A percentile compares a stretch with the other conserved stretches of the same genome.
Evolutionary conservation across 495 filamentous ascomycete genomes (phyloP).

Genomic region (Schizothecium vesticola): DNA sequence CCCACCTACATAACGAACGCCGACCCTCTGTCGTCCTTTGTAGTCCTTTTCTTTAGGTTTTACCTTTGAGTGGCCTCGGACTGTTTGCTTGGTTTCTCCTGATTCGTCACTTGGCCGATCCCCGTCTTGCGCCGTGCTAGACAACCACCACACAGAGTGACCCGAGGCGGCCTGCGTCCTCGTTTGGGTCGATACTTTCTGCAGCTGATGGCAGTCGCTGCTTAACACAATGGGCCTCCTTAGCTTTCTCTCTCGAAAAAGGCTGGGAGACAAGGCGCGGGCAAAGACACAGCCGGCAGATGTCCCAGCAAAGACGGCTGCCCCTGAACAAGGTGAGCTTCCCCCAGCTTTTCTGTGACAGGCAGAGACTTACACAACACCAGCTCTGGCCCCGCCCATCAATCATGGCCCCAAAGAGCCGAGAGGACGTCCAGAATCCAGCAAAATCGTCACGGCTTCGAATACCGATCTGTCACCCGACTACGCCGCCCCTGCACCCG

Average conservation of each 20-base stretch:
- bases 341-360: slow-evolving; percentile 16
- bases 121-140: background rate
- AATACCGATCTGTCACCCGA: slow-evolving; percentile 14
- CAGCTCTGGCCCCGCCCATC: slow-evolving; percentile 23
- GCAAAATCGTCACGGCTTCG: slow-evolving; percentile 18
- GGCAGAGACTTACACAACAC: slow-evolving; percentile 19
- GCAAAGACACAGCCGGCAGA: slow-evolving; percentile 30
- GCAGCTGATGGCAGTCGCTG: slow-evolving; percentile 21
- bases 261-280: slow-evolving; percentile 21
- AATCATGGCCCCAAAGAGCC: slow-evolving; percentile 23
- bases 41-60: background rate
- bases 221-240: slow-evolving; percentile 38
- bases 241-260: slow-evolving; percentile 34
- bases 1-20: background rate
- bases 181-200: background rate
- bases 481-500: slow-evolving; percentile 26
- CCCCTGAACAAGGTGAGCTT: slow-evolving; percentile 31
- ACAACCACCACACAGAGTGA: background rate
- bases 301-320: slow-evolving; percentile 23
- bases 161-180: background rate
- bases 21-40: background rate
- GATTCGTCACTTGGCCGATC: background rate
- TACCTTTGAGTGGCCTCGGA: background rate
- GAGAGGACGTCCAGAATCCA: slow-evolving; percentile 25
- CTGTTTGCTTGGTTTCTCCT: background rate